A percentile compares a stretch with the other conserved stretches of the same genome.
Evolutionary conservation across 768 basidiomycete genomes (phyloP).

Genomic region (Amanita rimosa): DNA sequence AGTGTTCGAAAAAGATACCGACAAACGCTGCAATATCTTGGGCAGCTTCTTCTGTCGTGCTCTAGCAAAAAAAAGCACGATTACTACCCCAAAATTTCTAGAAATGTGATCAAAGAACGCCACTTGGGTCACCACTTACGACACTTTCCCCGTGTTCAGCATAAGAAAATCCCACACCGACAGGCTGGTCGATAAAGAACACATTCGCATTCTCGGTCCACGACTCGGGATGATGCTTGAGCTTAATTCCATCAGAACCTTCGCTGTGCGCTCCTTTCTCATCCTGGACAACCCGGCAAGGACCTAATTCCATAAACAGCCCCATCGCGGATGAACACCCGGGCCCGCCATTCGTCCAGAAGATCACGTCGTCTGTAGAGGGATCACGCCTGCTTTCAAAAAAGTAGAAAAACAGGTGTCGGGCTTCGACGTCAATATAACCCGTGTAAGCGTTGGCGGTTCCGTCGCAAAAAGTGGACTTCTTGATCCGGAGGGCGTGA

Average conservation of each 20-base stretch:
- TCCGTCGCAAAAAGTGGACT: constrained; percentile 44
- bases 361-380: constrained; percentile 48
- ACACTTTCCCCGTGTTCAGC: constrained; percentile 53
- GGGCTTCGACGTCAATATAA: constrained; percentile 53
- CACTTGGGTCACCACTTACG: constrained; percentile 23
- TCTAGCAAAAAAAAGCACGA: constrained; percentile 15
- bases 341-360: constrained; percentile 36
- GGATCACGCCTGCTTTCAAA: constrained; percentile 61
- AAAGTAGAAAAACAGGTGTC: constrained; percentile 68
- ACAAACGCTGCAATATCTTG: constrained; percentile 64
- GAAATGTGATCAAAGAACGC: no score
- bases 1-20: constrained; percentile 64
- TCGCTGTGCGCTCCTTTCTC: constrained; percentile 12
- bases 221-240: constrained; percentile 44
- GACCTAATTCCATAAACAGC: constrained; percentile 67
- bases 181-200: constrained; percentile 52
- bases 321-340: constrained; percentile 39
- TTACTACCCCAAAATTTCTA: no score
- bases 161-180: constrained; percentile 53
- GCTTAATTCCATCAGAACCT: constrained; percentile 21
- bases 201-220: constrained; percentile 63
- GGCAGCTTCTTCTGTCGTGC: constrained; percentile 56
- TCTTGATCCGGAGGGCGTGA: constrained; percentile 48
- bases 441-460: constrained; percentile 55
- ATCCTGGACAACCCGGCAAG: constrained; percentile 42